These are phyloP conservation scores for Aspergillus spinulosporus DNA, from an alignment of 2,329 filamentous ascomycete genomes.

Conservation along the genomic window DNA sequence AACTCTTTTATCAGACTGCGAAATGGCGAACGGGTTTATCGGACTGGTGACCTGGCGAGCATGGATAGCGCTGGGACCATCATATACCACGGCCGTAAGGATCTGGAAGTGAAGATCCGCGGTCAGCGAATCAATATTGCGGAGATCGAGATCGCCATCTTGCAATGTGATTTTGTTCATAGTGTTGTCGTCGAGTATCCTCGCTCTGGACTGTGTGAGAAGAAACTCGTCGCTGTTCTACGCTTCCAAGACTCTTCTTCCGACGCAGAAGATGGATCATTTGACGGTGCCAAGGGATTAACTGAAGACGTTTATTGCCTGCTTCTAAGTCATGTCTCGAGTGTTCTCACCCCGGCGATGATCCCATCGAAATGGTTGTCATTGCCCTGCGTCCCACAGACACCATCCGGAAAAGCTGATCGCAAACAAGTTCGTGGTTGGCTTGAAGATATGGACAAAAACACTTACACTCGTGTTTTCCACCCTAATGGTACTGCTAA, in stretches of 20 bases:
- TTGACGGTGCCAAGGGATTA: neutral
- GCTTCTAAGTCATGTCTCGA: neutral
- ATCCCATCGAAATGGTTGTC: conserved; percentile 10
- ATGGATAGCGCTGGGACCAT: conserved; percentile 32
- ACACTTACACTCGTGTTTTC: neutral
- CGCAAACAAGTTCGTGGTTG: conserved; percentile 9
- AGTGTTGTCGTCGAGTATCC: conserved; percentile 9
- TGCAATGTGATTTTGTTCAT: neutral
- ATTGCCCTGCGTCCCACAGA: conserved; percentile 4
- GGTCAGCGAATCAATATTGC: conserved; percentile 39
- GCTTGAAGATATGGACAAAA: conserved; percentile 6
- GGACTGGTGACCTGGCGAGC: conserved; percentile 37
- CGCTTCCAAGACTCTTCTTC: neutral
- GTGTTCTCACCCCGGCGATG: conserved; percentile 8
- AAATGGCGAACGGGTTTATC: conserved; percentile 21
- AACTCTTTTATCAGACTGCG: conserved; percentile 23
- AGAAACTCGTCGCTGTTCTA: neutral
- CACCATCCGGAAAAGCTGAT: conserved; percentile 12
- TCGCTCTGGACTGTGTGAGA: conserved; percentile 3
- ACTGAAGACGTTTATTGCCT: neutral
- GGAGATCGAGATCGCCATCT: conserved; percentile 30
- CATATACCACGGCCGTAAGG: conserved; percentile 34
- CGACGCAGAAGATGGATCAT: neutral
- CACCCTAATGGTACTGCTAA: neutral
- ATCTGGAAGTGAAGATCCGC: conserved; percentile 36